Conservation (phyloP, 805 yeast genomes). For the Nakazawaea holstii region DNA sequence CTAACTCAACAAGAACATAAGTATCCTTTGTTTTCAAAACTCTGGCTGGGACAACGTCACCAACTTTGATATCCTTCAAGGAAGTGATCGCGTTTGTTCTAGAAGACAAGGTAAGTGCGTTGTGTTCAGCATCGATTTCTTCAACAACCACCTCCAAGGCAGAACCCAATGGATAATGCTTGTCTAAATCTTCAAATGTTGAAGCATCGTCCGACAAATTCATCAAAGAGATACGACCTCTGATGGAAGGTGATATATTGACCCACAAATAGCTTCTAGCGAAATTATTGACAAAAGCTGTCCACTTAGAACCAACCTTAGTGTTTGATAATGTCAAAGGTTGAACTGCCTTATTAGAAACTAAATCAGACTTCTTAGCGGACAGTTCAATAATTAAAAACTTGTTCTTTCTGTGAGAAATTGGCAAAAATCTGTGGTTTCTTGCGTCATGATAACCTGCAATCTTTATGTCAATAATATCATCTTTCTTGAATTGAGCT, state of each 20-base stretch:
- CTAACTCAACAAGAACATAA: constrained; percentile 63
- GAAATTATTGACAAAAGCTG: constrained; percentile 63
- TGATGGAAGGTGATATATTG: constrained; percentile 60
- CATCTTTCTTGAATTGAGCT: constrained; percentile 51
- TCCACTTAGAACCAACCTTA: constrained; percentile 42
- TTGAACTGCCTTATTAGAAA: constrained; percentile 15
- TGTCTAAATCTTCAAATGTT: constrained; percentile 42
- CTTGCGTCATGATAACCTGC: constrained; percentile 75
- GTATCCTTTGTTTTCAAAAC: constrained; percentile 53
- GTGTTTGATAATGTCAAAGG: constrained; percentile 36
- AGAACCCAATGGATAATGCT: constrained; percentile 65
- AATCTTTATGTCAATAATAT: constrained; percentile 54
- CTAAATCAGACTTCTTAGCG: constrained; percentile 38
- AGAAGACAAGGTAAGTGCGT: constrained; percentile 43
- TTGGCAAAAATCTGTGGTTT: constrained; percentile 61
- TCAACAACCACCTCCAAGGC: constrained; percentile 57
- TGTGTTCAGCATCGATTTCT: constrained; percentile 47
- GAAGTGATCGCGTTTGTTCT: constrained; percentile 36
- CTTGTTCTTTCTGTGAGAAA: constrained; percentile 52
- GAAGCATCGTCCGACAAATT: constrained; percentile 55
- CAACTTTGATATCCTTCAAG: constrained; percentile 47
- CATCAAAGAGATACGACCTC: constrained; percentile 61
- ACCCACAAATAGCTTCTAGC: constrained; percentile 61
- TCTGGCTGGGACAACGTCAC: constrained; percentile 54
- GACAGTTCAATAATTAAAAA: constrained; percentile 62